Evolutionary conservation across 495 filamentous ascomycete genomes (phyloP).

Genomic region (Cairneyella variabilis): DNA sequence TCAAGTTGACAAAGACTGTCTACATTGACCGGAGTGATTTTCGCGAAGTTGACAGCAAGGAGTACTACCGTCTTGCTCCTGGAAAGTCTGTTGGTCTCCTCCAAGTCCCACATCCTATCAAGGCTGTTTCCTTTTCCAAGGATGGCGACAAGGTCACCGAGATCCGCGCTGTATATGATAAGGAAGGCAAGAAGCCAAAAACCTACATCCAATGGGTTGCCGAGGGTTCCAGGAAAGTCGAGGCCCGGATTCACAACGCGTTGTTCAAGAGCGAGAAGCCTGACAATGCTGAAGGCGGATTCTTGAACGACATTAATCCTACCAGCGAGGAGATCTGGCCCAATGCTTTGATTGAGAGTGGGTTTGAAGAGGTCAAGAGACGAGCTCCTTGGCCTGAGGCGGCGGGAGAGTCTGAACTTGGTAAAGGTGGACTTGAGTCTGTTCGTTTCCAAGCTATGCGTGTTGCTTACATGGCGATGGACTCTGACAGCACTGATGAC

Average conservation of each 20-base stretch:
- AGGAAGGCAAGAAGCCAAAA: slow-evolving; percentile 77
- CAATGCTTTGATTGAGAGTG: slow-evolving; percentile 78
- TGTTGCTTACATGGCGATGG: slow-evolving; percentile 83
- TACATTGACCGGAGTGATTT: slow-evolving; percentile 96
- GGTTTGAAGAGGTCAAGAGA: slow-evolving; percentile 71
- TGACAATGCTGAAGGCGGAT: slow-evolving; percentile 65
- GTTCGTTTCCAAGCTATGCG: slow-evolving; percentile 92
- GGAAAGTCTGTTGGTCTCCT: slow-evolving; percentile 86
- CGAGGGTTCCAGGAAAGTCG: slow-evolving; percentile 63
- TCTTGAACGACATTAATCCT: slow-evolving; percentile 79
- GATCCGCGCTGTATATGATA: slow-evolving; percentile 62
- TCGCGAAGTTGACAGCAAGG: slow-evolving; percentile 74
- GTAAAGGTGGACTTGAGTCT: slow-evolving; percentile 59
- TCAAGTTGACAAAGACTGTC: slow-evolving; percentile 79
- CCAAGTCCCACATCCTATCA: slow-evolving; percentile 79
- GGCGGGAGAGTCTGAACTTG: slow-evolving; percentile 56
- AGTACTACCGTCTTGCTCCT: slow-evolving; percentile 92
- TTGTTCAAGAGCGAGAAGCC: slow-evolving; percentile 88
- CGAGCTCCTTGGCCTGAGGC: slow-evolving; percentile 81
- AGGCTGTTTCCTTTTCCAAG: slow-evolving; percentile 70
- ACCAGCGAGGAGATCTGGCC: slow-evolving; percentile 74
- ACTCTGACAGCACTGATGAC: slow-evolving; percentile 72
- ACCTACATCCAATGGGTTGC: slow-evolving; percentile 89
- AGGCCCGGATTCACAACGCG: slow-evolving; percentile 74
- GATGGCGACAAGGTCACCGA: slow-evolving; percentile 71